A percentile compares a stretch with the other conserved stretches of the same genome.
These are phyloP conservation scores for Starmerella bombi DNA, from an alignment of 805 yeast genomes.

Conservation along the genomic window DNA sequence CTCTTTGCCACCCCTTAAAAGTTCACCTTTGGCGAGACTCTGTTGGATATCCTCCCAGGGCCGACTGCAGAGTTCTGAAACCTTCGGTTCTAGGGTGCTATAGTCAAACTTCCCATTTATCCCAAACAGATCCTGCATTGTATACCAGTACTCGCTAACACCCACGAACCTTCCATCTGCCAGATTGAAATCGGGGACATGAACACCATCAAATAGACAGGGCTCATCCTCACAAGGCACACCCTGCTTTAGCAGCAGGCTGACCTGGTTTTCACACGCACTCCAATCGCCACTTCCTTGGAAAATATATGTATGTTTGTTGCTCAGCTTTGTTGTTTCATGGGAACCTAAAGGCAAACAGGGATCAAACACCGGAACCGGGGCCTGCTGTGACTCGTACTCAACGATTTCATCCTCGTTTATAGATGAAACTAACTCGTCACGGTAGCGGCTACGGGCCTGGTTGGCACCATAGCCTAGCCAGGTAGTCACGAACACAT, in stretches of 20 bases:
- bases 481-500: constrained; percentile 91
- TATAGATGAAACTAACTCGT: constrained; percentile 27
- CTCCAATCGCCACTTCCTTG: constrained; percentile 71
- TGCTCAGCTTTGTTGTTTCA: constrained; percentile 4
- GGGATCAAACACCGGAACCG: constrained; percentile 45
- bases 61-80: constrained; percentile 59
- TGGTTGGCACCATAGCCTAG: constrained; percentile 95
- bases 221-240: constrained; percentile 78
- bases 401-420: constrained; percentile 3
- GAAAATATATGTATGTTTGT: constrained; percentile 32
- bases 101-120: constrained; percentile 84
- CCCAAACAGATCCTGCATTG: constrained; percentile 80
- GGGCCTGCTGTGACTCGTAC: constrained; percentile 6
- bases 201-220: constrained; percentile 88
- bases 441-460: constrained; percentile 61
- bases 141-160: constrained; percentile 93
- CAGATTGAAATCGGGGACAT: constrained; percentile 80
- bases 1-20: constrained; percentile 34
- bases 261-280: constrained; percentile 46
- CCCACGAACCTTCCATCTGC: constrained; percentile 75
- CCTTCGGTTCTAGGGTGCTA: constrained; percentile 48
- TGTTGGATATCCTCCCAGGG: constrained; percentile 48
- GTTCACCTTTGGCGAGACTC: constrained; percentile 41
- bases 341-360: constrained; percentile 58
- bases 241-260: constrained; percentile 60